Evolutionary conservation across 176 grass and related monocot genomes (phyloP).

Genomic region (Avena insularis): DNA sequence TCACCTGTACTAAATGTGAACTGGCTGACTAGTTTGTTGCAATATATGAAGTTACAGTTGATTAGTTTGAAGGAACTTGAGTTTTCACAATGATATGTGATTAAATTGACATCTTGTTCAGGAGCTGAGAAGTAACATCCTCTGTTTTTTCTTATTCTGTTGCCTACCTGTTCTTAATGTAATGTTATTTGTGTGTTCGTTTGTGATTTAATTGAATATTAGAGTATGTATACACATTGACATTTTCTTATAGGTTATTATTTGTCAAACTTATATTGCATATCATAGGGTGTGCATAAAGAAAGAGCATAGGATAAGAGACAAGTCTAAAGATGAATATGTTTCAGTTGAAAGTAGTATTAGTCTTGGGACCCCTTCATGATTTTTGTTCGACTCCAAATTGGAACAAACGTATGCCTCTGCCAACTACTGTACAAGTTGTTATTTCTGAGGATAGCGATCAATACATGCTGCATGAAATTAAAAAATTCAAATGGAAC

Average conservation of each 20-base stretch:
- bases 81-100: background rate
- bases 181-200: background rate
- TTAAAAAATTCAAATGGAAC: background rate
- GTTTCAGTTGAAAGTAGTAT: background rate
- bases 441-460: background rate
- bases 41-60: background rate
- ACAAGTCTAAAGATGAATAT: background rate
- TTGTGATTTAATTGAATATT: background rate
- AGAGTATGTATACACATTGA: background rate
- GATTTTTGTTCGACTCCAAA: background rate
- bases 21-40: background rate
- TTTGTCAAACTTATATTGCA: background rate
- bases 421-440: no score
- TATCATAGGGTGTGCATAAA: background rate
- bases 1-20: background rate
- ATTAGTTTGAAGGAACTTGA: background rate
- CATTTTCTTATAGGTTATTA: background rate
- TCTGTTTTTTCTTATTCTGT: background rate
- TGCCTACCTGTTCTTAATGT: background rate
- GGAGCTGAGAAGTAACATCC: background rate
- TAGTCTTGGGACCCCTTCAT: conserved; percentile 6
- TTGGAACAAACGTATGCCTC: no score
- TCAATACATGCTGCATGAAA: background rate
- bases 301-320: background rate
- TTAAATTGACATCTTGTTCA: background rate